Percentiles rank a stretch among this genome's conserved stretches.
Conservation (phyloP, 345 rosid species). For the Sapria himalayana region DNA sequence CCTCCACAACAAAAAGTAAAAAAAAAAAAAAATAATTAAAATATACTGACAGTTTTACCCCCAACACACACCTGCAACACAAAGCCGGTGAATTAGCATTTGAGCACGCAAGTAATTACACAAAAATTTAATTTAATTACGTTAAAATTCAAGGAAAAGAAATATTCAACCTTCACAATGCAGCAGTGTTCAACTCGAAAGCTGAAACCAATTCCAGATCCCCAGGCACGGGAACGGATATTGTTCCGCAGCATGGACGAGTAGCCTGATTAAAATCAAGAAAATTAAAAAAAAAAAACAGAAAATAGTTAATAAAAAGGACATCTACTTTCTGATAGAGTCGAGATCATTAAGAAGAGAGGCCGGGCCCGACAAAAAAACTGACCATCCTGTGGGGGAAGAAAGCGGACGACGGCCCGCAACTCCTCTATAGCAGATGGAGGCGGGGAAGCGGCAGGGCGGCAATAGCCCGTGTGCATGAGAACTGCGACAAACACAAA, state of each 20-base stretch:
- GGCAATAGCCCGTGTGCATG: slow-evolving; percentile 98
- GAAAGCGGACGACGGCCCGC: slow-evolving; percentile 58
- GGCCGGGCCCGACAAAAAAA: slow-evolving; percentile 1
- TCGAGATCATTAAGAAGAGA: not conserved
- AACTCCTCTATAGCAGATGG: slow-evolving; percentile 90
- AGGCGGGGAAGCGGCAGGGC: slow-evolving; percentile 92
- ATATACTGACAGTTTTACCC: no score
- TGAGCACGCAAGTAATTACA: no score
- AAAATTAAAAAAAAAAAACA: slow-evolving; percentile 1
- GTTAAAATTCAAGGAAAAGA: no score
- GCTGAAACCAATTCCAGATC: slow-evolving; percentile 97
- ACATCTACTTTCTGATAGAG: not conserved
- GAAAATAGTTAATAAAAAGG: not conserved
- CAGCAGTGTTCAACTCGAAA: slow-evolving; percentile 88
- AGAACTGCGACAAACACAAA: slow-evolving; percentile 43
- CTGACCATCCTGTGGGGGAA: slow-evolving; percentile 89
- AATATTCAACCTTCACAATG: slow-evolving; percentile 99
- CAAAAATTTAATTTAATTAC: no score
- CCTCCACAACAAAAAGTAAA: slow-evolving; percentile 6
- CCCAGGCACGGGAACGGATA: slow-evolving; percentile 99
- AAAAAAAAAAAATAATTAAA: not conserved
- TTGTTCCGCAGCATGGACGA: slow-evolving; percentile 86
- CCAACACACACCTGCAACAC: no score
- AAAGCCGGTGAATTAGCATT: no score
- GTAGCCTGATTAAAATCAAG: slow-evolving; percentile 30